Conservation (phyloP, 1,284 basidiomycete genomes). For the Ceratobasidium sp. region DNA sequence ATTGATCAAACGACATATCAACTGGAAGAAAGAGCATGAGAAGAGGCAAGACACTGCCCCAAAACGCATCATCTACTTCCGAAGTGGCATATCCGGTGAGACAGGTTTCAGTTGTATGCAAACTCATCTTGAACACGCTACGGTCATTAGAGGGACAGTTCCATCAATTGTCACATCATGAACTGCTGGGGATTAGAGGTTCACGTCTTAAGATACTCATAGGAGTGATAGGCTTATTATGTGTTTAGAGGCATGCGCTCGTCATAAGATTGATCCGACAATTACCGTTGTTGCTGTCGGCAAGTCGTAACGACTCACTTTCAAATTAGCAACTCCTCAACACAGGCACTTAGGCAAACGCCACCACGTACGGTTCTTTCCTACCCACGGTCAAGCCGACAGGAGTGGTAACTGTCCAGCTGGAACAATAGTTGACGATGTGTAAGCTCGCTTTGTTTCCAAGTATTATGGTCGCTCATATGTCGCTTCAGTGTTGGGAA, state of each 20-base stretch:
- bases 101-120: not conserved
- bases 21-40: slow-evolving; percentile 30
- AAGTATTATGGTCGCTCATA: not conserved
- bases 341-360: slow-evolving; percentile 42
- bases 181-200: slow-evolving; percentile 59
- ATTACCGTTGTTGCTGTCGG: slow-evolving; percentile 45
- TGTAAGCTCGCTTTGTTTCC: slow-evolving; percentile 1
- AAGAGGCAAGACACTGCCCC: slow-evolving; percentile 23
- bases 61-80: slow-evolving; percentile 41
- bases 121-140: not conserved
- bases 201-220: slow-evolving; percentile 40
- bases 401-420: slow-evolving; percentile 75
- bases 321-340: not conserved
- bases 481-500: slow-evolving; percentile 10
- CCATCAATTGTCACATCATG: not conserved
- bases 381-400: slow-evolving; percentile 62
- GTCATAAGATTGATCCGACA: slow-evolving; percentile 37
- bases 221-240: not conserved
- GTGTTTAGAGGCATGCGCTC: slow-evolving; percentile 37
- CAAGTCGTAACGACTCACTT: not conserved
- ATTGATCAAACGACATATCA: slow-evolving; percentile 7
- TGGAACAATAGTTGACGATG: slow-evolving; percentile 68
- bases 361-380: slow-evolving; percentile 65
- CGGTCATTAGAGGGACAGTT: slow-evolving; percentile 36
- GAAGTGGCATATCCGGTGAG: slow-evolving; percentile 42